These are phyloP conservation scores for Vaccinium myrtillus DNA, from an alignment of 148 eudicot genomes.

Conservation along the genomic window DNA sequence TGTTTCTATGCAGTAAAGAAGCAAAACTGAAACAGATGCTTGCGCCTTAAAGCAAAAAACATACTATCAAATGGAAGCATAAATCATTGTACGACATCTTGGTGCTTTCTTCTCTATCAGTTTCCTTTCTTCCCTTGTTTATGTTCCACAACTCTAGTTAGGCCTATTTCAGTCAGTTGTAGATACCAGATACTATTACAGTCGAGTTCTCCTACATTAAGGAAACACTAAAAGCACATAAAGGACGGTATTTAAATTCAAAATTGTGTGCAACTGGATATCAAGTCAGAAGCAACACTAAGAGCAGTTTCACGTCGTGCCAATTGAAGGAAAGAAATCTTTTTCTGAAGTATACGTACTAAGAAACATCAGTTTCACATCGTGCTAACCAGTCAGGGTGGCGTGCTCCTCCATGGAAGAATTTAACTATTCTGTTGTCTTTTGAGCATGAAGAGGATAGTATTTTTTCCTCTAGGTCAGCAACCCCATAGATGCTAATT, in stretches of 20 bases:
- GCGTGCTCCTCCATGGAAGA: not conserved
- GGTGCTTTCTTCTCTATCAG: not conserved
- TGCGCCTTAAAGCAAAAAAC: conserved; percentile 1
- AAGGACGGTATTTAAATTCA: not conserved
- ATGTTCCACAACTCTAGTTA: not conserved
- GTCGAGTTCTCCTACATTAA: not conserved
- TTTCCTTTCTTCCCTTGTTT: not conserved
- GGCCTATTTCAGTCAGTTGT: not conserved
- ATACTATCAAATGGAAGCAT: not conserved
- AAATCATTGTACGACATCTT: not conserved
- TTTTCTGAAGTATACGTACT: not conserved
- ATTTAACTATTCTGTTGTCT: not conserved
- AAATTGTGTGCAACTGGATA: not conserved
- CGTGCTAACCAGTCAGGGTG: not conserved
- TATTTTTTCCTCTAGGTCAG: not conserved
- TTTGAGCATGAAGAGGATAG: not conserved
- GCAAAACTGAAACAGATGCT: not conserved
- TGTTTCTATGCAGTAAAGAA: not conserved
- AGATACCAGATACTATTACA: not conserved
- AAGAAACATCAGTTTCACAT: not conserved
- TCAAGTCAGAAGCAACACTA: not conserved
- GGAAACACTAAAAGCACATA: not conserved
- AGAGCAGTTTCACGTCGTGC: not conserved
- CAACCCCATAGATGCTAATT: not conserved
- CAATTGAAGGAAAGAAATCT: not conserved